Base-by-base conservation (phyloP, 164 flowering plant species). In the grape (Vitis vinifera) region DNA sequence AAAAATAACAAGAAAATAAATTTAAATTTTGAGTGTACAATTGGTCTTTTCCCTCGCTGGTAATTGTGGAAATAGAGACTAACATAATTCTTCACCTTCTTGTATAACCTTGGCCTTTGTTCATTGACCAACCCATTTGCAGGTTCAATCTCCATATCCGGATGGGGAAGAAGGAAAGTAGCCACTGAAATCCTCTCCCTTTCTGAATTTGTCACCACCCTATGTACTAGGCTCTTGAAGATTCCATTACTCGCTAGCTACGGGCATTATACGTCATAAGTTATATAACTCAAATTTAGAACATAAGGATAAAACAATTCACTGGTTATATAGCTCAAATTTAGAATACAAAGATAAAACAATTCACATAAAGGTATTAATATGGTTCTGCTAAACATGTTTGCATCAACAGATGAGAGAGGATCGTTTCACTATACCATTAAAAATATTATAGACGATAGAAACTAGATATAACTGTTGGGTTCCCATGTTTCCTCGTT, bases 171-270 rank as follows among this genome's bases (percentile, higher is more conserved):
- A 55, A 31, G 68, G 69, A 85, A 79, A 55, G 76, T 51, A 12
- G 80, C 86, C 61, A 85, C 1, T 17, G 82, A 69, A 11, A 74
- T 77, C 70, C 86, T 85, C 60, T 76, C 79, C 68, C 52, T 78
- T 47, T 79, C 76, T 15, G 70, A 17, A 52, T 84, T 87, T n/a
- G 83, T 68, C 69, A 79, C 72, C 55, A 68, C 85, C 65, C 88
- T 63, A 47, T 81, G 89, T 44, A 81, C 63, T 5, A 81, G 82
- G 71, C 88, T 86, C 80, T 81, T 81, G 81, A 80, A 80, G 5
- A 81, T 71, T 9, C 91, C 88, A 63, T 88, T 88, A 59, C 78
- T 86, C 83, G 83, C 81, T 65, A 86, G 79, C 89, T 86, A 82
- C 67, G 1, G 44, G 44, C 44, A 37, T 37, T 6, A 31, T 31